phyloP scores from a whole-genome alignment of 75 land plant species.

The Sequoiadendron giganteum region DNA sequence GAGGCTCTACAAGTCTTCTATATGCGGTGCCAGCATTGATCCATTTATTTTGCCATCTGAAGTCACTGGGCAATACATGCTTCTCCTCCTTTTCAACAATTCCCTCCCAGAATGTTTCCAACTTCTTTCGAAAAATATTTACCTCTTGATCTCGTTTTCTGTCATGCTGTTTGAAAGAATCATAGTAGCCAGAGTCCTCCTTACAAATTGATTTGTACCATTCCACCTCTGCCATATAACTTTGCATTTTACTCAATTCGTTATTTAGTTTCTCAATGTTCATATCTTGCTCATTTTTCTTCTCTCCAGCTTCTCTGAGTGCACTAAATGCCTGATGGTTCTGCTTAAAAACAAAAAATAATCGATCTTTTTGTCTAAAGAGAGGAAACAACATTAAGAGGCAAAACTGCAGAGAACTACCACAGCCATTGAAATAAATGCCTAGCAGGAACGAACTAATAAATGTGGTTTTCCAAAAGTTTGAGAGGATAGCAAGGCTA shows the following conservation, averaged over 20 bases:
- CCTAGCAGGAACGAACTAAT: too few species aligned
- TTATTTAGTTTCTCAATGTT: not conserved
- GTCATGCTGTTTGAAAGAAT: not conserved
- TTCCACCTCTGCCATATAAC: constrained; percentile 2
- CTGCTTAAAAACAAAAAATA: not conserved
- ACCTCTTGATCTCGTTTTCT: not conserved
- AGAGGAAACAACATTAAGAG: not conserved
- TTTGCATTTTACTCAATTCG: not conserved
- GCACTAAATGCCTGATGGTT: too few species aligned
- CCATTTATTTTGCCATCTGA: constrained; percentile 4
- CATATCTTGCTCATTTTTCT: not conserved
- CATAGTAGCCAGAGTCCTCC: not conserved
- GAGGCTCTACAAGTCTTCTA: constrained; percentile 16
- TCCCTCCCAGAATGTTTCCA: not conserved
- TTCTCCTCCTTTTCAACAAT: not conserved
- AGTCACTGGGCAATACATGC: not conserved
- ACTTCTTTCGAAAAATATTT: not conserved
- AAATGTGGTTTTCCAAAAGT: too few species aligned
- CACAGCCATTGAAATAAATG: too few species aligned
- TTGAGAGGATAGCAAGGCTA: too few species aligned
- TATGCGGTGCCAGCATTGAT: constrained; percentile 14
- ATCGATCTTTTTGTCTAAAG: not conserved
- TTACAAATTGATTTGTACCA: not conserved
- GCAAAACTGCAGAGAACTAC: too few species aligned
- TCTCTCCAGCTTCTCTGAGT: not conserved